Conservation (phyloP, 192 early-diverging fungal genomes). For the Entrophospora sp. region DNA sequence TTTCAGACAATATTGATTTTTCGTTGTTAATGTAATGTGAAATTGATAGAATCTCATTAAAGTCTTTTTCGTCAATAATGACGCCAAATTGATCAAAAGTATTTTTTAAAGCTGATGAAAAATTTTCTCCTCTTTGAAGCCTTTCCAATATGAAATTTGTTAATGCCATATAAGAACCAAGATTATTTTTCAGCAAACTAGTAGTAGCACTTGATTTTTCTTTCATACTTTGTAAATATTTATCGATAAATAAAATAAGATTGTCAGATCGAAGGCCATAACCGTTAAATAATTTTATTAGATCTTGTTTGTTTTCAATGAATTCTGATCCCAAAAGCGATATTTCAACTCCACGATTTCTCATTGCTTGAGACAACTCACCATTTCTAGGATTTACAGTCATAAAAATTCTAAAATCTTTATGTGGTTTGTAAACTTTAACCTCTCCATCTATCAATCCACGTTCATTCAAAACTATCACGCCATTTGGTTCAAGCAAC, state of each 20-base stretch:
- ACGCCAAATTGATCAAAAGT: conserved; percentile 39
- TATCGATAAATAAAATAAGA: conserved; percentile 28
- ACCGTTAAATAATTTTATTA: conserved; percentile 39
- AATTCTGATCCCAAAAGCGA: conserved; percentile 48
- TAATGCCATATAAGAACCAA: conserved; percentile 40
- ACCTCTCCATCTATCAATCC: conserved; percentile 76
- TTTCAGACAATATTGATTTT: conserved; percentile 12
- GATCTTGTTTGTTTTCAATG: conserved; percentile 38
- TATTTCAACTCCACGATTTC: conserved; percentile 96
- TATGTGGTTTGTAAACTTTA: conserved; percentile 70
- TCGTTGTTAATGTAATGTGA: background rate
- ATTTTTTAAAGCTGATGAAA: conserved; percentile 31
- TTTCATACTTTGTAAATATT: conserved; percentile 33
- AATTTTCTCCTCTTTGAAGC: conserved; percentile 40
- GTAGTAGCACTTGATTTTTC: conserved; percentile 23
- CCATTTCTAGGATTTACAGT: conserved; percentile 86
- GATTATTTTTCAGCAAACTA: conserved; percentile 28
- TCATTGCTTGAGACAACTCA: conserved; percentile 93
- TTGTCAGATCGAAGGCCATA: conserved; percentile 35
- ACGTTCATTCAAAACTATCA: conserved; percentile 82
- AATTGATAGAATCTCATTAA: too few relatives aligned
- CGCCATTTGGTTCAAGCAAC: conserved; percentile 82
- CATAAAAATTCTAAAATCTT: conserved; percentile 93
- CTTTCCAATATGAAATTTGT: conserved; percentile 37
- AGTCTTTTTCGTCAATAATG: too few relatives aligned